Evolutionary conservation across 768 basidiomycete species (phyloP).

Genomic region (Amanita pallidorosea): DNA sequence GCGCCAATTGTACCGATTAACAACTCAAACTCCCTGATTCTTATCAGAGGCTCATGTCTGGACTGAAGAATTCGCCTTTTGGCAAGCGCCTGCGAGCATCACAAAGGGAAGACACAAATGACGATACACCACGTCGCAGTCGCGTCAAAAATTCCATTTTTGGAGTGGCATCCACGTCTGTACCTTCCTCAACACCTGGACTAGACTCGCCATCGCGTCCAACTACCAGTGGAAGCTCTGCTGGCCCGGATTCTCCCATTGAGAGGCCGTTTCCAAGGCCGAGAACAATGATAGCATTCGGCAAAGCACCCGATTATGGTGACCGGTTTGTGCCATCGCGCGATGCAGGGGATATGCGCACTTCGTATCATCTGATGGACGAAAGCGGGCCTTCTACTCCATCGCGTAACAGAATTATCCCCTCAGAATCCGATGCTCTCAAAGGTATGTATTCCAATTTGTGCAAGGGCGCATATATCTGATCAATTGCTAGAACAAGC

Average conservation of each 20-base stretch:
- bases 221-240: constrained; percentile 43
- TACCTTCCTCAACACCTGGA: constrained; percentile 35
- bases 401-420: constrained; percentile 52
- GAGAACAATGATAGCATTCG: constrained; percentile 1
- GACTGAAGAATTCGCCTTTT: constrained; percentile 77
- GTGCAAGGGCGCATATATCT: neutral
- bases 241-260: constrained; percentile 18
- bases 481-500: constrained; percentile 53
- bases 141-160: constrained; percentile 7
- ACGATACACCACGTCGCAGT: constrained; percentile 39
- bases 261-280: neutral
- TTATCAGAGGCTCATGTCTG: constrained; percentile 37
- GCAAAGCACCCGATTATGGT: constrained; percentile 33
- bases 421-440: constrained; percentile 64
- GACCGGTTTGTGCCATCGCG: constrained; percentile 64
- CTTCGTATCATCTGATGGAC: constrained; percentile 56
- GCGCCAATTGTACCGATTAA: neutral
- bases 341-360: constrained; percentile 52
- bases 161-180: constrained; percentile 30
- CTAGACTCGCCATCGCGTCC: constrained; percentile 35
- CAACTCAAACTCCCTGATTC: neutral
- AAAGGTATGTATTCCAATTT: constrained; percentile 36
- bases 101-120: constrained; percentile 45
- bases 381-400: constrained; percentile 48
- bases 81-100: constrained; percentile 73